These are phyloP conservation scores for Fomitopsis pinicola DNA, from an alignment of 1,284 basidiomycete genomes.

Conservation along the genomic window DNA sequence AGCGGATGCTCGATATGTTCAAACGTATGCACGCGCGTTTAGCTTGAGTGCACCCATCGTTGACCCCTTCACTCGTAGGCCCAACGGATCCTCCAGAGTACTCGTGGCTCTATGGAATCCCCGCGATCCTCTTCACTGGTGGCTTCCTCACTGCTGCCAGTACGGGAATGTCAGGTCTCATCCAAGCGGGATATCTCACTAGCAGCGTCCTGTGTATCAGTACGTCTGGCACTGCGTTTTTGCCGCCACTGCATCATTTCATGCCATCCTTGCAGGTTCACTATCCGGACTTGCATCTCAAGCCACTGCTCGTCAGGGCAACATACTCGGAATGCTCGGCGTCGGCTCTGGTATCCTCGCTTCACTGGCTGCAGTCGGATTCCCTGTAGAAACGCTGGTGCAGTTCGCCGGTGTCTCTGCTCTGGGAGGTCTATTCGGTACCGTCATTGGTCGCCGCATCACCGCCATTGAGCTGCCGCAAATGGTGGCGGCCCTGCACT, in stretches of 20 bases:
- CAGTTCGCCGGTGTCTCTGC: constrained; percentile 77
- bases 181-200: constrained; percentile 80
- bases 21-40: constrained; percentile 48
- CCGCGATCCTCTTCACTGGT: constrained; percentile 75
- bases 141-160: constrained; percentile 77
- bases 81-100: constrained; percentile 84
- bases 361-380: constrained; percentile 77
- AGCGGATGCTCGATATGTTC: constrained; percentile 89
- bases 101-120: constrained; percentile 74
- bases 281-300: constrained; percentile 73
- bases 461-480: constrained; percentile 84
- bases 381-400: constrained; percentile 64
- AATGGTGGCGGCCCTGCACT: constrained; percentile 71
- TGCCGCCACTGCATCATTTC: neutral
- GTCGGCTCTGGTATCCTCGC: constrained; percentile 77
- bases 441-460: constrained; percentile 73
- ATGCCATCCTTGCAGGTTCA: constrained; percentile 42
- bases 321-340: constrained; percentile 78
- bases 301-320: constrained; percentile 76
- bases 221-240: constrained; percentile 24
- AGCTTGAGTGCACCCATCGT: neutral
- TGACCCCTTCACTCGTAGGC: constrained; percentile 32
- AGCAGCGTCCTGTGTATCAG: constrained; percentile 82
- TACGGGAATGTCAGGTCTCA: constrained; percentile 79
- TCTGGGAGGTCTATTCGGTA: constrained; percentile 63